Evolutionary conservation across 371 early-diverging fungal species (phyloP).

Genomic region (Mucor sp.): DNA sequence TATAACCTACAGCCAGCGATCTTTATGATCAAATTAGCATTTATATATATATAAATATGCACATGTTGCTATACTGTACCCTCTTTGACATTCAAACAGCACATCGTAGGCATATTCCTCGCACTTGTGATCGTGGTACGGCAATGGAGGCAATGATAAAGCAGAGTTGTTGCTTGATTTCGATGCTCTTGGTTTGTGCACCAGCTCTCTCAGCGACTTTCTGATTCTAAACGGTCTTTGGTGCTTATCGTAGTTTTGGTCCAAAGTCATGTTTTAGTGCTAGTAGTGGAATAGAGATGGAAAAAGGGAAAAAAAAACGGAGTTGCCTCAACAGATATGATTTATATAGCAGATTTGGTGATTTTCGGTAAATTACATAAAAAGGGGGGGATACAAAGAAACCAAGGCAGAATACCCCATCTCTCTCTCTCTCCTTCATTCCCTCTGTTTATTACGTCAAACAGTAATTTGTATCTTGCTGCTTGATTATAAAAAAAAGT

Average conservation of each 20-base stretch:
- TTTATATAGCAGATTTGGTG: neutral
- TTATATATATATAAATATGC: neutral
- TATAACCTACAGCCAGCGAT: constrained; percentile 60
- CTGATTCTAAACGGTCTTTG: constrained; percentile 35
- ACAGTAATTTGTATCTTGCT: neutral
- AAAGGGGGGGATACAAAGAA: neutral
- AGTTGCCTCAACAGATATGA: neutral
- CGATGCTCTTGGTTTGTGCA: constrained; percentile 27
- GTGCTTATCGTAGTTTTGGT: neutral
- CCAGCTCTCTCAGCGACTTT: constrained; percentile 39
- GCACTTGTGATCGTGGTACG: constrained; percentile 22
- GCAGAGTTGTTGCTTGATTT: constrained; percentile 16
- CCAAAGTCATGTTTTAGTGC: neutral
- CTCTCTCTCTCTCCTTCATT: neutral
- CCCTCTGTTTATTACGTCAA: constrained; percentile 10
- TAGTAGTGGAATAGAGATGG: neutral
- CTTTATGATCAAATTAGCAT: constrained; percentile 21
- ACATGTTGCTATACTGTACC: constrained; percentile 28
- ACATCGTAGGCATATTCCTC: constrained; percentile 52
- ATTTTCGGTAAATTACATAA: neutral
- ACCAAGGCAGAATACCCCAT: neutral
- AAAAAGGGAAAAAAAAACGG: constrained; percentile 8
- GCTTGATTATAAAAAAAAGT: neutral
- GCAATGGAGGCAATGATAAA: constrained; percentile 36
- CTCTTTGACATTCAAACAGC: constrained; percentile 57